A percentile compares a stretch with the other conserved stretches of the same genome.
These are phyloP conservation scores for Mortierella claussenii DNA, from an alignment of 192 early-diverging fungal genomes.

Conservation along the genomic window DNA sequence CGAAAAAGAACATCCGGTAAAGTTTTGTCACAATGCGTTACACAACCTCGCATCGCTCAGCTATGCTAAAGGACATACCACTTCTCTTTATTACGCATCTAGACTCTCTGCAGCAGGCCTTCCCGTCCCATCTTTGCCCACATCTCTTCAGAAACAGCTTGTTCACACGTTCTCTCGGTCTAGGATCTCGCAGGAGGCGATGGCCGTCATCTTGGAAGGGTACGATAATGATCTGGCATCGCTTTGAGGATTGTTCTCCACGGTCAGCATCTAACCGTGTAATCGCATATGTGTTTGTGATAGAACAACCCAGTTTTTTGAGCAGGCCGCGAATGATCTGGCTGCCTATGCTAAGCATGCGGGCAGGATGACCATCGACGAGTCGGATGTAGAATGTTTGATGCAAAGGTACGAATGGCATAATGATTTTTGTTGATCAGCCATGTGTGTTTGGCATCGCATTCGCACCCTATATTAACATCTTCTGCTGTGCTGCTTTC, in stretches of 20 bases:
- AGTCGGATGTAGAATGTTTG: conserved; percentile 44
- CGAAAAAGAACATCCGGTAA: conserved; percentile 26
- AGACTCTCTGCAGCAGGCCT: conserved; percentile 43
- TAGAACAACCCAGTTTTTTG: conserved; percentile 55
- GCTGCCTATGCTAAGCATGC: conserved; percentile 54
- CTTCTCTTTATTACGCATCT: not conserved
- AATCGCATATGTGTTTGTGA: too few relatives aligned
- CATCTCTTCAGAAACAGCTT: conserved; percentile 39
- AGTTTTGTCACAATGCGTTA: not conserved
- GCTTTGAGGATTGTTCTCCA: too few relatives aligned
- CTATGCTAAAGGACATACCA: too few relatives aligned
- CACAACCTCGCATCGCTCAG: too few relatives aligned
- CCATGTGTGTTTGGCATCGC: too few relatives aligned
- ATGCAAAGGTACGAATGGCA: conserved; percentile 57
- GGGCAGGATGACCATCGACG: conserved; percentile 51
- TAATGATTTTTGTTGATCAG: too few relatives aligned
- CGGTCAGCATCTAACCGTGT: too few relatives aligned
- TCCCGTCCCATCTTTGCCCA: conserved; percentile 43
- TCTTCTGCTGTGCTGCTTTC: too few relatives aligned
- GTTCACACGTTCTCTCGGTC: conserved; percentile 42
- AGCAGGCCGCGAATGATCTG: conserved; percentile 49
- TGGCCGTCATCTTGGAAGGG: conserved; percentile 54
- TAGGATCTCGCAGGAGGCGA: conserved; percentile 50
- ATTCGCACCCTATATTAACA: too few relatives aligned
- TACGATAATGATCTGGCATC: conserved; percentile 18